Evolutionary conservation across 2,329 filamentous ascomycete genomes (phyloP).

Genomic region (Colletotrichum spinosum): DNA sequence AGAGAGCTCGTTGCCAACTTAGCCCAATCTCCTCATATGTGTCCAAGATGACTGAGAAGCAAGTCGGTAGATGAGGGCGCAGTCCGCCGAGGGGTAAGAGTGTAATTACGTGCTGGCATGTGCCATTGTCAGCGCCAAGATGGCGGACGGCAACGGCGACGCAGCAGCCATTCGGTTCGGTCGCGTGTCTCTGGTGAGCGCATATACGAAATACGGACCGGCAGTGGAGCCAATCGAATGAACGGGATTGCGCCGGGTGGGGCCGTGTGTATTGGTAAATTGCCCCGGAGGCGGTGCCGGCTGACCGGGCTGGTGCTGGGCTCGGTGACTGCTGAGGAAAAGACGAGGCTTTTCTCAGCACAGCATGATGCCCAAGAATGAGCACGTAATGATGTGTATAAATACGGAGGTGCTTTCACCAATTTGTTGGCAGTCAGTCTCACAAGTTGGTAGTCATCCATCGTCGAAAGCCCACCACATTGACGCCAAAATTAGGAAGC

Average conservation of each 20-base stretch:
- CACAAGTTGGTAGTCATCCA: too few species aligned
- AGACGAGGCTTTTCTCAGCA: not conserved
- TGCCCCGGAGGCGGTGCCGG: slow-evolving; percentile 11
- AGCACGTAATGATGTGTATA: too few species aligned
- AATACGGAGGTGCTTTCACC: too few species aligned
- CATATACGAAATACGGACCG: slow-evolving; percentile 36
- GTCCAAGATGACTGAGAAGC: too few species aligned
- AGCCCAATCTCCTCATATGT: too few species aligned
- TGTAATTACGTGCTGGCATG: too few species aligned
- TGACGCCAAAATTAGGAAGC: not conserved
- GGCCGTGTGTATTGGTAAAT: slow-evolving; percentile 6
- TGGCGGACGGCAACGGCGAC: not conserved
- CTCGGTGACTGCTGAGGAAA: slow-evolving; percentile 9
- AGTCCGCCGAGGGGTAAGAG: too few species aligned
- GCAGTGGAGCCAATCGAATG: slow-evolving; percentile 13
- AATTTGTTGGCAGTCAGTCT: too few species aligned
- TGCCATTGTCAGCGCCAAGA: not conserved
- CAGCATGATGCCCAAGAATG: too few species aligned
- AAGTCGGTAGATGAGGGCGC: too few species aligned
- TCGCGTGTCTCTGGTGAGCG: slow-evolving; percentile 25
- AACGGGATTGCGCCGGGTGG: slow-evolving; percentile 21
- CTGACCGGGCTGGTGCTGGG: slow-evolving; percentile 23
- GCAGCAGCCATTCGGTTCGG: slow-evolving; percentile 6
- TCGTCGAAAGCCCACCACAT: too few species aligned
- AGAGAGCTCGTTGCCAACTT: too few species aligned